Conservation (phyloP, 352 stramenopile species). For the Phytophthora uliginosa region DNA sequence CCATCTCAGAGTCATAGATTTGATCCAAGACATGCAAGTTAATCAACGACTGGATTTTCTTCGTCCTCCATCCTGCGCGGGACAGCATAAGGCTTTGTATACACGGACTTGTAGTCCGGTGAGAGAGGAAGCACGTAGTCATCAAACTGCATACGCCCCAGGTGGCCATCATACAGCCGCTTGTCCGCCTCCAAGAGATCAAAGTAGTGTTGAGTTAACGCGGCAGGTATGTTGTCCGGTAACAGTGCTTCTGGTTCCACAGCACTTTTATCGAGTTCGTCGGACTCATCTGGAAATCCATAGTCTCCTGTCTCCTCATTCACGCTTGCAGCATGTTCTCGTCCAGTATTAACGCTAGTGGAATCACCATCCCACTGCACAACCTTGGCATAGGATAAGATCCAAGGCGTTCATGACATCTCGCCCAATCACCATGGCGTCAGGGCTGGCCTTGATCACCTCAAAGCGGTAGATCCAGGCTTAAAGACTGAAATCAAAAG, state of each 20-base stretch:
- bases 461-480: conserved; percentile 17
- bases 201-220: background rate
- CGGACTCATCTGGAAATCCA: no score
- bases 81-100: conserved; percentile 12
- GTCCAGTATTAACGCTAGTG: no score
- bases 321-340: no score
- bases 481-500: background rate
- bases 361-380: no score
- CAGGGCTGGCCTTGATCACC: conserved; percentile 2
- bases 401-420: no score
- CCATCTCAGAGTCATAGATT: conserved; percentile 24
- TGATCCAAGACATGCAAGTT: no score
- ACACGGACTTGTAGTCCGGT: conserved; percentile 2
- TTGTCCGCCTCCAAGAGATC: no score
- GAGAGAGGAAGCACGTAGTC: conserved; percentile 10
- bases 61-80: background rate
- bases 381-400: no score
- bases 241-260: conserved; percentile 2
- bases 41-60: no score
- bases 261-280: no score
- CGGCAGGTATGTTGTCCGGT: background rate
- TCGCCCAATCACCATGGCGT: conserved; percentile 18
- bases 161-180: conserved; percentile 7
- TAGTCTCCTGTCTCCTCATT: no score
- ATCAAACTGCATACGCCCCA: conserved; percentile 7